phyloP scores from a whole-genome alignment of 2,329 filamentous ascomycete species.

The Zymoseptoria crescenta region DNA sequence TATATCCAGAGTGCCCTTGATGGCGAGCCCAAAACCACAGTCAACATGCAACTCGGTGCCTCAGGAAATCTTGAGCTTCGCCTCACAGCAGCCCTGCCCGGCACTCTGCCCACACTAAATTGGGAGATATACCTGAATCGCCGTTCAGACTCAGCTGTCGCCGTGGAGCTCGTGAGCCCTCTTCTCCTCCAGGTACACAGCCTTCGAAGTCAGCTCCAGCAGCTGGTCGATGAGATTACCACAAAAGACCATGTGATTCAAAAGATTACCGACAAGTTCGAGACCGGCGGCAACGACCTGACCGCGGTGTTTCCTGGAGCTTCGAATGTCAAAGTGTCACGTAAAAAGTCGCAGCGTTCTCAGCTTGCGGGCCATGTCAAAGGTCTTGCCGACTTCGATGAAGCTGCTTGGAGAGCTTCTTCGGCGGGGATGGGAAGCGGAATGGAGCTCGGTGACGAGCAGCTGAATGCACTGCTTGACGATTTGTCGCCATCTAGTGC shows the following conservation, averaged over 20 bases:
- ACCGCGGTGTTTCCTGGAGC: conserved; percentile 50
- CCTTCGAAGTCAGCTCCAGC: conserved; percentile 41
- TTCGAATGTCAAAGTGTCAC: conserved; percentile 38
- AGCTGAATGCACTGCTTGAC: neutral
- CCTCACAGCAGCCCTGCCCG: conserved; percentile 53
- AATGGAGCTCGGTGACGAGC: neutral
- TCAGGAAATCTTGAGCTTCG: conserved; percentile 40
- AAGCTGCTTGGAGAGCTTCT: conserved; percentile 34
- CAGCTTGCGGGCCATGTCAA: conserved; percentile 48
- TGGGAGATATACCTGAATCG: conserved; percentile 57
- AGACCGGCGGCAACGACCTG: conserved; percentile 48
- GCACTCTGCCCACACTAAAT: conserved; percentile 53
- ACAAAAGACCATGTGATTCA: conserved; percentile 53
- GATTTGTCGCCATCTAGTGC: neutral
- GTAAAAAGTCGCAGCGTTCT: conserved; percentile 39
- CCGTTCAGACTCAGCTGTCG: conserved; percentile 36
- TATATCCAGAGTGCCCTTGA: conserved; percentile 49
- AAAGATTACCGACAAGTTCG: conserved; percentile 52
- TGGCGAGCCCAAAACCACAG: conserved; percentile 30
- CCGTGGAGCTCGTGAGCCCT: conserved; percentile 45
- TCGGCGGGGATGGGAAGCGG: no score
- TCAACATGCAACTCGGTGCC: conserved; percentile 24
- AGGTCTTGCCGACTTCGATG: conserved; percentile 48
- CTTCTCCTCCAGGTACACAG: conserved; percentile 43
- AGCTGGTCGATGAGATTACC: conserved; percentile 43